Evolutionary conservation across 1,139 yeast species (phyloP), one percentile per base, ranked within the genome.

Genomic region (Nakaseomyces delphensis): DNA sequence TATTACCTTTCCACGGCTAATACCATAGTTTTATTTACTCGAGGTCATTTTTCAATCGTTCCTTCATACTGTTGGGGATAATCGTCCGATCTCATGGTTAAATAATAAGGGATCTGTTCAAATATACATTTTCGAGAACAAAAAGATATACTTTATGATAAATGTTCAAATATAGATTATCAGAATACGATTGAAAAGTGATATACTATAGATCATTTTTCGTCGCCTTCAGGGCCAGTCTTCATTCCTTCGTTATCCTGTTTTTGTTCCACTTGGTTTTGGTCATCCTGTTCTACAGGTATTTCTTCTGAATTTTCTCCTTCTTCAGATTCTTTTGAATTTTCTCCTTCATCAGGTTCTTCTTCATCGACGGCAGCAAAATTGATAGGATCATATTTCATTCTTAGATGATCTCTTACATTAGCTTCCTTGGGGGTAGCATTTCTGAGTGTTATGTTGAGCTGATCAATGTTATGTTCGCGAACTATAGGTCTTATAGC

Each of bases 391-490:
- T 62, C 66, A 38, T 50, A 62, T 31, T 54, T 55, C 55, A 59
- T 59, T 48, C 66, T 59, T 31, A 60, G 40, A 39, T 56, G 53
- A 46, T 62, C 65, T 27, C 62, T 59, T 11, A 46, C 38, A 36
- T 56, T 57, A 2, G 64, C 59, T 45, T 62, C 65, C 27, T 54
- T 51, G 11, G 63, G 53, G 3, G 61, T 56, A 44, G 65, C 65
- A 23, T 59, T 56, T 45, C 62, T 59, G 37, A 59, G 43, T 9
- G 55, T 46, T 5, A 62, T 51, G 38, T 62, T 60, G 9, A 60
- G 51, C 51, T 68, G 67, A 50, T 66, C 73, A 43, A 65, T 54
- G 25, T 69, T 61, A 42, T 65, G 52, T 40, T 68, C 70, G 45
- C 66, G 64, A 10, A 69, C 64, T 39, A 64, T 56, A 7, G 69